Base-by-base conservation (phyloP, 1,139 yeast genomes). In the Taphrina betulina region DNA sequence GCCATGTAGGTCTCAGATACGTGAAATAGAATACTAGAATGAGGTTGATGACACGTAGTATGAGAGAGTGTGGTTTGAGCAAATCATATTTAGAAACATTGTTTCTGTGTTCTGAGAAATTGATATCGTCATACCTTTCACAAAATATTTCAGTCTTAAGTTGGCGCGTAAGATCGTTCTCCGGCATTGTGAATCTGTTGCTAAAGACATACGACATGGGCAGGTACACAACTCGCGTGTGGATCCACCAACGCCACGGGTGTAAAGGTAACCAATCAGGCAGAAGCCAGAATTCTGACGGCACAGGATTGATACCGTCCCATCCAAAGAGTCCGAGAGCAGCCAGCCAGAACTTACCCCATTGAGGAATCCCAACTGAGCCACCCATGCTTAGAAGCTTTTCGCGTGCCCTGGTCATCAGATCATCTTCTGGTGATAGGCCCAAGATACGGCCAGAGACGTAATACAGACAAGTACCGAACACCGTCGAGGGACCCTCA, bases 201-300 rank as follows among this genome's bases (percentile, higher is more conserved):
- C 88, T 75, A 19, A 85, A 80, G 10, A 92, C 69, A 67, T 90
- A 92, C 14, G 96, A 94, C 65, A 90, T 74, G 0, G 97, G 95
- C 43, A 87, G 71, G 66, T 90, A 92, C 31, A 94, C 88, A 0
- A 95, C 96, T 58, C 99, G 74, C 0, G 96, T 92, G 67, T 94
- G 99, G 26, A 92, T 96, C 99, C 99, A 94, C 98, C 97, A 94
- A 67, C 88, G 78, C 26, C 92, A 95, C 0, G 99, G 98, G 67
- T 92, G 98, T 38, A 89, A 75, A 0, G 96, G 95, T 1, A 83
- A 65, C 52, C 76, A 67, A 62, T 88, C 86, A 1, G 98, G 99
- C 46, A 92, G 71, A 62, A 85, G 72, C 95, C 96, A 94, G 53
- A 90, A 72, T 68, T 94, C 99, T 1, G 97, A 94, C 1, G 98